These are phyloP conservation scores for Sugiyamaella xylanicola DNA, from an alignment of 1,139 yeast genomes.

Conservation along the genomic window DNA sequence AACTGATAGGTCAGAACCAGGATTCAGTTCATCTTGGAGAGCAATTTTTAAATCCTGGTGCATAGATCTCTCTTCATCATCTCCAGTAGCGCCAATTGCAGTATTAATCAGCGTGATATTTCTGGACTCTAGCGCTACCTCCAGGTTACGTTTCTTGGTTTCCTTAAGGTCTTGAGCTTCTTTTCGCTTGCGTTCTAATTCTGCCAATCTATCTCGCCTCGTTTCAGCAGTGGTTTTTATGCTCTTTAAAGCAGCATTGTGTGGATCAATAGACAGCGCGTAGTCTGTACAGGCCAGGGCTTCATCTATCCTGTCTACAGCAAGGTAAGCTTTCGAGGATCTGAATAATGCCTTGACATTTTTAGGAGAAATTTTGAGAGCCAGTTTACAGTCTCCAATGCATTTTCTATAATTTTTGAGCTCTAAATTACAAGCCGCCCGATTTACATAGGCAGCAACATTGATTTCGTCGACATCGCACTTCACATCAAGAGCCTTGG, in stretches of 20 bases:
- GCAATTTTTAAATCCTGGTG: constrained; percentile 35
- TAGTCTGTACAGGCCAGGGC: constrained; percentile 66
- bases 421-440: constrained; percentile 92
- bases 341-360: constrained; percentile 85
- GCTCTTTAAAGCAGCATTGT: constrained; percentile 52
- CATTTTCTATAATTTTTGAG: constrained; percentile 74
- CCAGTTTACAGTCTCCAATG: constrained; percentile 81
- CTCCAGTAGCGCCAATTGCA: constrained; percentile 24
- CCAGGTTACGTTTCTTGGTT: constrained; percentile 44
- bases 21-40: constrained; percentile 70
- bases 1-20: constrained; percentile 74
- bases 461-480: constrained; percentile 52
- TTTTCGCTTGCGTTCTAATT: constrained; percentile 38
- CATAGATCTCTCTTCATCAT: constrained; percentile 23
- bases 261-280: constrained; percentile 61
- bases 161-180: constrained; percentile 41
- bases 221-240: constrained; percentile 40
- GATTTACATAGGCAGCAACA: constrained; percentile 68
- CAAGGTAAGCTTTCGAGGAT: constrained; percentile 77
- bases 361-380: constrained; percentile 63
- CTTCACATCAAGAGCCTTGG: constrained; percentile 74
- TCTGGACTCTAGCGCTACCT: constrained; percentile 38
- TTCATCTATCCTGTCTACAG: constrained; percentile 69
- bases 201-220: constrained; percentile 35
- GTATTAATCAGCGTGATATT: constrained; percentile 31